Evolutionary conservation across 352 stramenopile species (phyloP), one percentile per base, ranked within the genome.

Genomic region (Halophytophthora polymorphica): DNA sequence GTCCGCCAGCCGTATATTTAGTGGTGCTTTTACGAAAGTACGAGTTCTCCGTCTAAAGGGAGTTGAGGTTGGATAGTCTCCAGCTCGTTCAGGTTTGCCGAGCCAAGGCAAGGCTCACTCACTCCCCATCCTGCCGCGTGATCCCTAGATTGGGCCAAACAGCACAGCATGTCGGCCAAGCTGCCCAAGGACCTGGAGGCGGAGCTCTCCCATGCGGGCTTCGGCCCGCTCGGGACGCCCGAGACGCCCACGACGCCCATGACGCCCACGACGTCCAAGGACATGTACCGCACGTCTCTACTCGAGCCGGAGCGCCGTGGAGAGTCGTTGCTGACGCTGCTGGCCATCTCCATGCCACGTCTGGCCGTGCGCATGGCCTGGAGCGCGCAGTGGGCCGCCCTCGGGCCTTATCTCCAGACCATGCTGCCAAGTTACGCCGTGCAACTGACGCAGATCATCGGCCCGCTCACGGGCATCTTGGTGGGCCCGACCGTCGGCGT

Each of bases 351-450:
- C 13, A 61, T 81, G 44, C 72, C 72, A 12, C 70, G 71, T 4
- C 69, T 86, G 65, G 72, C 72, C 13, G 77, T 86, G 19, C 64
- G 70, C 36, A 84, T 86, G 72, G 70, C 72, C 0, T 86, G 72
- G 75, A 50, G 72, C 4, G 75, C 75, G 5, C 75, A 86, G 38
- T 86, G 73, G 72, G 66, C 70, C 12, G 75, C 72, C 4, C 21
- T 86, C 1, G 72, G 71, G 11, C 75, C 75, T n/a, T 82, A 84
- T 50, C 58, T 86, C 15, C 53, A 71, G 23, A 79, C 68, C 0
- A 57, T 86, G 34, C 42, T 86, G 1, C 68, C 72, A 19, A 42
- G 58, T 1, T 83, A 67, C 42, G 64, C 67, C 5, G 75, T 86
- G 31, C 70, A 83, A 53, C 45, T 82, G 8, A 77, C 72, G 7